Evolutionary conservation across 2,329 filamentous ascomycete genomes (phyloP).

Genomic region (Bipolaris gigantea): DNA sequence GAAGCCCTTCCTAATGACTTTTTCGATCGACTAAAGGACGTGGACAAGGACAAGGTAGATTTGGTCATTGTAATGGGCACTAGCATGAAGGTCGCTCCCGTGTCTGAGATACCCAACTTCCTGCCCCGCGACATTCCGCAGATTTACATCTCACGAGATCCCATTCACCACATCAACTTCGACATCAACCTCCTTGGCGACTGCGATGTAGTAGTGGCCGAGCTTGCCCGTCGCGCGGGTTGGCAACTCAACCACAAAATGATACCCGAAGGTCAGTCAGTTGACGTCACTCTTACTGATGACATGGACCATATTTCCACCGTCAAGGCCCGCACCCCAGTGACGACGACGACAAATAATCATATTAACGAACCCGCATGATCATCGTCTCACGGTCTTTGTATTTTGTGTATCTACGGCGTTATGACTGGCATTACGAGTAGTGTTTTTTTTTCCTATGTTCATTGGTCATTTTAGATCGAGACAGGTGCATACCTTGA

Average conservation of each 20-base stretch:
- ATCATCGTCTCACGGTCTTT: slow-evolving; percentile 6
- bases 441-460: slow-evolving; percentile 15
- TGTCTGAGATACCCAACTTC: slow-evolving; percentile 85
- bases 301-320: slow-evolving; percentile 36
- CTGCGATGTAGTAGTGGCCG: slow-evolving; percentile 85
- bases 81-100: slow-evolving; percentile 91
- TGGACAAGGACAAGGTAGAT: slow-evolving; percentile 79
- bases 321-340: slow-evolving; percentile 28
- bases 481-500: background rate
- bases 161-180: slow-evolving; percentile 87
- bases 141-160: slow-evolving; percentile 84
- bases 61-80: slow-evolving; percentile 96
- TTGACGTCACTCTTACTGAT: slow-evolving; percentile 54
- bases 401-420: slow-evolving; percentile 13
- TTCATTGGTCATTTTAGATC: background rate
- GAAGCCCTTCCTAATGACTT: slow-evolving; percentile 86
- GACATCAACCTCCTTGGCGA: slow-evolving; percentile 96
- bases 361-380: slow-evolving; percentile 11
- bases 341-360: slow-evolving; percentile 20
- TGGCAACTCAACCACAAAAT: slow-evolving; percentile 84
- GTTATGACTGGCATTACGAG: slow-evolving; percentile 10
- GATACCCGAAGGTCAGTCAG: slow-evolving; percentile 67
- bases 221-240: slow-evolving; percentile 77
- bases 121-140: slow-evolving; percentile 80
- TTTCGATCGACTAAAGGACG: slow-evolving; percentile 74